Evolutionary conservation across 2,329 filamentous ascomycete genomes (phyloP), one percentile per base, ranked within the genome.

Genomic region (Didymella arachidicola): DNA sequence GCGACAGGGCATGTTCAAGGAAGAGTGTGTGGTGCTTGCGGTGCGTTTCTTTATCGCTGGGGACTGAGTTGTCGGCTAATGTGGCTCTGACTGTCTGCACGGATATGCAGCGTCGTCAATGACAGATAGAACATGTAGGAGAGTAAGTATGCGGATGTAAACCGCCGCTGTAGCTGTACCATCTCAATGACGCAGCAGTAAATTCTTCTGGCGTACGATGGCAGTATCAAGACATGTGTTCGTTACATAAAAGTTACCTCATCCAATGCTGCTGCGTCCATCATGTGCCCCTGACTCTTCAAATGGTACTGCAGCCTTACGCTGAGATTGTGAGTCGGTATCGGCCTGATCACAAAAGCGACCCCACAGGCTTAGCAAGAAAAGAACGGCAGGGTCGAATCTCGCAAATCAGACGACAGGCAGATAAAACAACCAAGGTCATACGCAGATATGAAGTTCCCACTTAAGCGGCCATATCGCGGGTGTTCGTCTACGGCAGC

Each of bases 1-100:
- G 59, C 69, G 77, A 53, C 65, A 70, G 25, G 79, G 79, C 7
- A 59, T 70, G 22, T 82, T 81, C 58, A 65, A 63, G 25, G 79
- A 81, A 64, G 72, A 78, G 4, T 71, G 72, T 26, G 69, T 81
- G 32, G 68, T 81, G 11, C 72, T 78, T 22, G 79, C 78, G 2
- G 73, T 80, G 59, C 71, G 79, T 41, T 80, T 79, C 62, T 71
- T 53, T 19, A 36, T 59, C 6, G 45, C 49, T 29, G 56, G 56
- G 12, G 50, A 47, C 11, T 53, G 45, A 53, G 45, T 16, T 11
- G 12, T 32, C 6, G 8, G 16, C 12, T 8, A 32, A 2, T 32
- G 11, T 30, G 30, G 12, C 30, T 14, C 30, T 14, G 30, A 14
- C 11, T 32, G 12, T 32, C 11, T 32, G 30, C 6, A 4, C 4